Conservation (phyloP, 2,329 filamentous ascomycete species). For the Fusarium illudens region DNA sequence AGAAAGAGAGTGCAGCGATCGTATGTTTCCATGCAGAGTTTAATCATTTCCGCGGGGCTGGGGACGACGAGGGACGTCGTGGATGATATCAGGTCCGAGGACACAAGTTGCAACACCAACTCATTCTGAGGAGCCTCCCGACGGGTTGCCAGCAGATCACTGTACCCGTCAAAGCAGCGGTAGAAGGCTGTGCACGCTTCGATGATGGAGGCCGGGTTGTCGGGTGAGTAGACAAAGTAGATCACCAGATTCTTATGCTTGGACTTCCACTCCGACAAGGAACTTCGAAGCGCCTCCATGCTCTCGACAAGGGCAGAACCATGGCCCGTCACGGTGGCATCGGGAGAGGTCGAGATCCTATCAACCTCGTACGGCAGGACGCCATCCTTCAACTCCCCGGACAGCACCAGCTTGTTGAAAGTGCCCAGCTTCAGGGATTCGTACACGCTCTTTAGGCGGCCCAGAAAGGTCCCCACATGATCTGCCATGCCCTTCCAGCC, state of each 20-base stretch:
- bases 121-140: slow-evolving; percentile 63
- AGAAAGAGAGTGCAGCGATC: slow-evolving; percentile 71
- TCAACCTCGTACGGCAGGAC: slow-evolving; percentile 61
- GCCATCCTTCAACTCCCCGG: slow-evolving; percentile 52
- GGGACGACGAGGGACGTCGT: slow-evolving; percentile 70
- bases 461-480: slow-evolving; percentile 70
- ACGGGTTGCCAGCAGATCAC: slow-evolving; percentile 54
- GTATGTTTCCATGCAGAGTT: slow-evolving; percentile 78
- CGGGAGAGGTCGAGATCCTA: slow-evolving; percentile 53
- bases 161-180: slow-evolving; percentile 70
- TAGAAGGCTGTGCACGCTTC: slow-evolving; percentile 80
- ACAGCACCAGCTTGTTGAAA: slow-evolving; percentile 62
- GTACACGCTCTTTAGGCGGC: slow-evolving; percentile 74
- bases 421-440: slow-evolving; percentile 77
- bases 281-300: slow-evolving; percentile 58
- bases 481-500: slow-evolving; percentile 69
- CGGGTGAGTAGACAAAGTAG: slow-evolving; percentile 77
- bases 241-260: slow-evolving; percentile 73
- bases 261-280: slow-evolving; percentile 53
- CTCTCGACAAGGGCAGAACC: slow-evolving; percentile 58
- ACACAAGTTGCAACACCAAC: slow-evolving; percentile 79
- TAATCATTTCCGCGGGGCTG: slow-evolving; percentile 65
- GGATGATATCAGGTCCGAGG: slow-evolving; percentile 72
- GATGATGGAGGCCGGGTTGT: slow-evolving; percentile 67
- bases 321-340: slow-evolving; percentile 52